These are phyloP conservation scores for Coemansia reversa DNA, from an alignment of 192 early-diverging fungal genomes.

Conservation along the genomic window DNA sequence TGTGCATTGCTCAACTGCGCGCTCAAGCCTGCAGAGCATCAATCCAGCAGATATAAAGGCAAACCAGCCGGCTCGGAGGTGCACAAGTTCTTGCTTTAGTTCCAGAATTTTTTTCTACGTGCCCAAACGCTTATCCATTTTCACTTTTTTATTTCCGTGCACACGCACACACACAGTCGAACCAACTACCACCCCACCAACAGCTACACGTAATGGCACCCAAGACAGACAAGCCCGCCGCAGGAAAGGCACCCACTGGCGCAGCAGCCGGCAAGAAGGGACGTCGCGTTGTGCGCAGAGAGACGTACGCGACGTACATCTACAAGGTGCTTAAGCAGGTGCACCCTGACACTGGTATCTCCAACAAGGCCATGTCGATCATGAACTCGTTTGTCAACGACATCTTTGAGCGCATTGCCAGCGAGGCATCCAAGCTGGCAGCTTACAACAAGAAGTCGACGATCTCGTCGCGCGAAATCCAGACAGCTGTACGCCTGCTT, in stretches of 20 bases:
- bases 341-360: constrained; percentile 96
- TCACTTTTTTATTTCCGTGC: too few relatives aligned
- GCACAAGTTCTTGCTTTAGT: too few relatives aligned
- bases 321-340: constrained; percentile 98
- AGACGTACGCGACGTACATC: constrained; percentile 94
- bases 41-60: neutral
- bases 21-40: neutral
- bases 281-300: constrained; percentile 59
- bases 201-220: too few relatives aligned
- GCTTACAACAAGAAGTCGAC: constrained; percentile 95
- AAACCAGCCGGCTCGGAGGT: too few relatives aligned
- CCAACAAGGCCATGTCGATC: constrained; percentile 97
- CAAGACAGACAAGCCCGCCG: constrained; percentile 59
- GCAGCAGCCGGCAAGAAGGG: constrained; percentile 62
- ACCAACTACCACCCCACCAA: too few relatives aligned
- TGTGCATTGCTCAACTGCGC: neutral
- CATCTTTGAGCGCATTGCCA: constrained; percentile 94
- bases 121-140: too few relatives aligned
- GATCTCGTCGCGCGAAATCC: constrained; percentile 94
- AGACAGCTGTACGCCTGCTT: constrained; percentile 67
- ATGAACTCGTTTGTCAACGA: constrained; percentile 97
- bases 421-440: constrained; percentile 80
- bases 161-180: too few relatives aligned
- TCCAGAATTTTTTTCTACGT: too few relatives aligned
- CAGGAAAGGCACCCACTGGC: constrained; percentile 42